Conservation (phyloP, 2,329 filamentous ascomycete genomes). For the Botrytis cinerea region DNA sequence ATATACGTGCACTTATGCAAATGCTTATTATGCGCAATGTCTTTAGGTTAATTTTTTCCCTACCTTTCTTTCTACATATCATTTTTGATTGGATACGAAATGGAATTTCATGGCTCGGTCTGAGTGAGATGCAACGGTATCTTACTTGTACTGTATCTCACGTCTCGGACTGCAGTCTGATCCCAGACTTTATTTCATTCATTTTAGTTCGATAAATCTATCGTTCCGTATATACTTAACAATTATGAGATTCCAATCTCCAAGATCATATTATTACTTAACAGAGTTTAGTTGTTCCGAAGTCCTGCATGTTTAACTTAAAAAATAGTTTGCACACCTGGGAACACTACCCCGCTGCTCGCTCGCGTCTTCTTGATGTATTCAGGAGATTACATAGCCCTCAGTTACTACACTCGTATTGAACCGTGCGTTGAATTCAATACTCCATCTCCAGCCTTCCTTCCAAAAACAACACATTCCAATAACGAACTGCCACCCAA, state of each 20-base stretch:
- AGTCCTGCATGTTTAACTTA: not conserved
- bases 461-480: conserved; percentile 65
- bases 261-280: not conserved
- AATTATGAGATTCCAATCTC: not conserved
- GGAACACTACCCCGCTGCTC: not conserved
- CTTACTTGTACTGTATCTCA: not conserved
- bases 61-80: not conserved
- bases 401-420: not conserved
- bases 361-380: not conserved
- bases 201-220: not conserved
- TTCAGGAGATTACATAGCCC: not conserved
- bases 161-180: not conserved
- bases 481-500: conserved; percentile 62
- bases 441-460: conserved; percentile 51
- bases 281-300: not conserved
- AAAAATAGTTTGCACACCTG: not conserved
- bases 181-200: not conserved
- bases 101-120: not conserved
- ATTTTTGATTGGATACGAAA: conserved; percentile 1
- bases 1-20: conserved; percentile 28
- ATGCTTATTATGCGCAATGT: conserved; percentile 32
- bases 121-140: not conserved
- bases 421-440: not conserved
- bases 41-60: conserved; percentile 24
- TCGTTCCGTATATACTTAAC: not conserved